Conservation (phyloP, 331 rosid genomes). For the Pyrus hybrid region DNA sequence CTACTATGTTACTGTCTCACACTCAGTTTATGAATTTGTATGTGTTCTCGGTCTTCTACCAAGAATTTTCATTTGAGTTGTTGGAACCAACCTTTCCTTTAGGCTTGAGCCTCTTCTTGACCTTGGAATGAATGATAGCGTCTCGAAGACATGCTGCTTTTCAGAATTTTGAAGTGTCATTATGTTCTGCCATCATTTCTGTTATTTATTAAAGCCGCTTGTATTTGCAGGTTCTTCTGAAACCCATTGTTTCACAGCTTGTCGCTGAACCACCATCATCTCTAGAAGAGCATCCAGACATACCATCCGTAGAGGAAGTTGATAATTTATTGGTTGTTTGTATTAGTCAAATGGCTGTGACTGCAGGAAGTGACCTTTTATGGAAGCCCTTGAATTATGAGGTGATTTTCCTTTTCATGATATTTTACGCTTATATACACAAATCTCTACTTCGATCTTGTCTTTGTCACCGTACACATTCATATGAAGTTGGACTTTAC, state of each 20-base stretch:
- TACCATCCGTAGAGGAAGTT: constrained; percentile 60
- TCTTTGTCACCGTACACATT: neutral
- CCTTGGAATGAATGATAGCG: neutral
- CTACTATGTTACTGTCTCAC: neutral
- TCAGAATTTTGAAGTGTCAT: neutral
- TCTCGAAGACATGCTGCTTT: too few species aligned
- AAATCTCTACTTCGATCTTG: neutral
- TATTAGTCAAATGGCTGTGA: constrained; percentile 86
- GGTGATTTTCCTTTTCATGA: constrained; percentile 29
- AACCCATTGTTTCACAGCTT: constrained; percentile 77
- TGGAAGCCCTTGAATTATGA: constrained; percentile 91
- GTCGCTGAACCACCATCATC: constrained; percentile 59
- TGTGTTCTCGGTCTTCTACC: neutral
- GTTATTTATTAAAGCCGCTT: constrained; percentile 1
- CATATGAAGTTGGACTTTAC: neutral
- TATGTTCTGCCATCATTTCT: neutral
- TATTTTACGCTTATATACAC: neutral
- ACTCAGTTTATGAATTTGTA: too few species aligned
- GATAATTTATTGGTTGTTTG: constrained; percentile 74
- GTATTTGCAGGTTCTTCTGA: constrained; percentile 59
- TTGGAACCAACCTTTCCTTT: neutral
- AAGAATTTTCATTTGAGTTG: neutral
- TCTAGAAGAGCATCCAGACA: constrained; percentile 34
- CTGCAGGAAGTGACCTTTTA: constrained; percentile 78
- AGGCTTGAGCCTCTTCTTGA: neutral